Percentiles rank a stretch among this genome's conserved stretches.
Conservation (phyloP, 495 filamentous ascomycete genomes). For the Daldinia childiae region DNA sequence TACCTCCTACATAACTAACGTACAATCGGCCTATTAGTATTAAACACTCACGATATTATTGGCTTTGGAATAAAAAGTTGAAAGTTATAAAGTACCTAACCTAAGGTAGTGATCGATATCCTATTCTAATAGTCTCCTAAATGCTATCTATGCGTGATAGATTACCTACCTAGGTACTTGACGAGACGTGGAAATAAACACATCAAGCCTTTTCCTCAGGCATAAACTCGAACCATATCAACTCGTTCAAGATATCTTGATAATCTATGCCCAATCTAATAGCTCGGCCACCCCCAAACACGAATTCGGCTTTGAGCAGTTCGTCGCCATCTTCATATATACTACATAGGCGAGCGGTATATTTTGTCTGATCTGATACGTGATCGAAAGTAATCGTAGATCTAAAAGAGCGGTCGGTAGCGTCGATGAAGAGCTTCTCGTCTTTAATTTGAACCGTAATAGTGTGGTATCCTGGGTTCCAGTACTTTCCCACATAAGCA, state of each 20-base stretch:
- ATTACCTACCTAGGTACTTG: too few species aligned
- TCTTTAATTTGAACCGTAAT: neutral
- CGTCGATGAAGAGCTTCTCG: constrained; percentile 1
- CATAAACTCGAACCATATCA: neutral
- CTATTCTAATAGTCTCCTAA: too few species aligned
- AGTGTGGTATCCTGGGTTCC: neutral
- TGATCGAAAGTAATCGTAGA: neutral
- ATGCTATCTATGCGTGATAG: too few species aligned
- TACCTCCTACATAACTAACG: too few species aligned
- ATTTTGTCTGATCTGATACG: neutral
- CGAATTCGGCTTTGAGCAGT: neutral
- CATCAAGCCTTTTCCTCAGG: neutral
- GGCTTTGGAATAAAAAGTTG: too few species aligned
- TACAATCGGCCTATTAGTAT: too few species aligned
- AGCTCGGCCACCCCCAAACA: neutral
- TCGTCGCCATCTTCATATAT: neutral
- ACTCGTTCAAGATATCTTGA: neutral
- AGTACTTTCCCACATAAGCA: neutral
- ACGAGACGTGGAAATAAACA: neutral
- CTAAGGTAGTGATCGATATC: too few species aligned
- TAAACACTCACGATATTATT: neutral
- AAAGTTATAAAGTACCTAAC: too few species aligned
- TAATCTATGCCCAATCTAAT: neutral
- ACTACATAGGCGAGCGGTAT: neutral
- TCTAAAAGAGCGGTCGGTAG: neutral